Conservation (phyloP, 495 filamentous ascomycete genomes). For the Penicillium salamii region DNA sequence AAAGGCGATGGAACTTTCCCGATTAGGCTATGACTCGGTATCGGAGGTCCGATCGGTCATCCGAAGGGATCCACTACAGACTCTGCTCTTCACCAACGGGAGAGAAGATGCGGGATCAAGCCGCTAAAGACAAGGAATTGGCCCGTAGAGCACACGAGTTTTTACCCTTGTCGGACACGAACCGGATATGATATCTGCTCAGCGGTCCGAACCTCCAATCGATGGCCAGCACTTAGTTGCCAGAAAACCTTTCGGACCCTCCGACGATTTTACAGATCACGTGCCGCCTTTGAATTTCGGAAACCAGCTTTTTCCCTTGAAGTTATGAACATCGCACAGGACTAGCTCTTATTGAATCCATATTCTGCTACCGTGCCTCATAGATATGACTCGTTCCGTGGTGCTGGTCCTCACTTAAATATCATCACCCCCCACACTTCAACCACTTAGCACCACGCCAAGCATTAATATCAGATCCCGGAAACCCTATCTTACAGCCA, state of each 20-base stretch:
- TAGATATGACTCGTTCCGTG: neutral
- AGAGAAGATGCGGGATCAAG: conserved; percentile 18
- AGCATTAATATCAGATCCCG: neutral
- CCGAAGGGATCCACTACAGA: conserved; percentile 21
- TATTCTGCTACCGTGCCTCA: no score
- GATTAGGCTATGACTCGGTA: conserved; percentile 1
- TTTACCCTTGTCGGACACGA: conserved; percentile 16
- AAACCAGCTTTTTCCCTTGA: no score
- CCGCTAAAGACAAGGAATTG: conserved; percentile 16
- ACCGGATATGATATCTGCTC: conserved; percentile 17
- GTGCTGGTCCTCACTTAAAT: neutral
- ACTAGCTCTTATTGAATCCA: no score
- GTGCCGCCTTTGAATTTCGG: no score
- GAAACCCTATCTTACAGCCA: neutral
- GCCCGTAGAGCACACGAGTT: conserved; percentile 1
- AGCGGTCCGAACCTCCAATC: conserved; percentile 22
- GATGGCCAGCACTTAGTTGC: conserved; percentile 13
- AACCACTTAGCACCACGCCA: neutral
- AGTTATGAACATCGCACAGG: no score
- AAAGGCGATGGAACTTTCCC: neutral
- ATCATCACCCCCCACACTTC: neutral
- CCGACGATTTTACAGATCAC: conserved; percentile 6
- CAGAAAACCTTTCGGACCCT: conserved; percentile 9
- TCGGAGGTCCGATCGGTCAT: conserved; percentile 25
- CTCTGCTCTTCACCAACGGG: conserved; percentile 11